Evolutionary conservation across 306 rosid genomes (phyloP), one percentile per base, ranked within the genome.

Genomic region (Geum urbanum): DNA sequence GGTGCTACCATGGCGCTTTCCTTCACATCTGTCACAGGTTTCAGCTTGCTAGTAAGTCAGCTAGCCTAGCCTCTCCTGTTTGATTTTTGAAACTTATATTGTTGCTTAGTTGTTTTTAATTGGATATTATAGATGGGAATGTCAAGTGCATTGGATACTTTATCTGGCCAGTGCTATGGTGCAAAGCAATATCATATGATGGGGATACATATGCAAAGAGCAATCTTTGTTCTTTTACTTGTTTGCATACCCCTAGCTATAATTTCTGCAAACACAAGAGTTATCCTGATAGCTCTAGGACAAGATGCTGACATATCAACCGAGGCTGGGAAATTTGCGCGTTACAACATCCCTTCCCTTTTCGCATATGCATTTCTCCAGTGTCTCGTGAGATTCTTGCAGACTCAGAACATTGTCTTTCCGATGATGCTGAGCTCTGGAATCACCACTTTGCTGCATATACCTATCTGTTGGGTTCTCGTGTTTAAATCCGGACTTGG

Each of bases 1-100:
- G 89, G 83, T 67, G 90, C 97, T 69, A 80, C 95, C 35, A 81
- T 91, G 89, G 97, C 92, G 7, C 76, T 88, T 55, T 88, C 97
- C 49, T 88, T 91, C 67, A 78, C 89, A 4, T 47, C 97, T 0
- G 89, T 88, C 57, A 88, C 97, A 35, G 97, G 97, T 74, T 72
- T 83, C 71, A 91, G 84, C 85, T 79, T 91, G 59, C 70, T 88
- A 84, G 95, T 85, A 58, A 79, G 87, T 84, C 69, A 3, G 19
- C 19, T 73, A 5, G 20, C 18, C 37, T n/a, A n/a, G n/a, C n/a
- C n/a, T n/a, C 53, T 67, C 37, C 62, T 71, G 10, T 63, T 37
- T 54, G 22, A 3, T 54, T n/a, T 19, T 9, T 59, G n/a, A n/a
- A 15, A 37, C 15, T 59, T 32, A 5, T 18, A 5, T 70, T 13